A percentile compares a stretch with the other conserved stretches of the same genome.
Evolutionary conservation across 306 rosid genomes (phyloP).

Genomic region (Alnus rubra): DNA sequence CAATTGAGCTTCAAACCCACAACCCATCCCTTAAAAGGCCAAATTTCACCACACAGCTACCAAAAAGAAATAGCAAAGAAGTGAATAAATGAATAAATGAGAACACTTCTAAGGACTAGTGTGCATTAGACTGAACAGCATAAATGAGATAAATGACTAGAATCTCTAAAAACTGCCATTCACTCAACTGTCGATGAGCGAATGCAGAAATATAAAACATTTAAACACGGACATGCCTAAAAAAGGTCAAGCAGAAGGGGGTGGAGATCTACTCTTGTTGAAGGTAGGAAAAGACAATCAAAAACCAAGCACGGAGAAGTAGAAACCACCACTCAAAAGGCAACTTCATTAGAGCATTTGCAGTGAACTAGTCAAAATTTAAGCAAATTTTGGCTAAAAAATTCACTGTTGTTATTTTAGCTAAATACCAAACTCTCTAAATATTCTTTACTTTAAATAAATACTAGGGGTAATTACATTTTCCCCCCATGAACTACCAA

Average conservation of each 20-base stretch:
- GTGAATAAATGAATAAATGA: neutral
- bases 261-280: neutral
- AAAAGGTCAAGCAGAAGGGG: neutral
- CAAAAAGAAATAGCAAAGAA: neutral
- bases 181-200: neutral
- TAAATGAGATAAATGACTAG: neutral
- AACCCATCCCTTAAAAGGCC: conserved; percentile 2
- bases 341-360: neutral
- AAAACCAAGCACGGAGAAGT: neutral
- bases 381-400: too few relatives aligned
- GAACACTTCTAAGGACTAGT: neutral
- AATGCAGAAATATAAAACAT: neutral
- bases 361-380: too few relatives aligned
- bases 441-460: too few relatives aligned
- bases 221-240: neutral
- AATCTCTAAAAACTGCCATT: neutral
- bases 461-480: too few relatives aligned
- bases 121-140: neutral
- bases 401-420: too few relatives aligned
- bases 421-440: too few relatives aligned
- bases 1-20: neutral
- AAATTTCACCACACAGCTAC: neutral
- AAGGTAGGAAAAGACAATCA: neutral
- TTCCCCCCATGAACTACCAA: too few relatives aligned
- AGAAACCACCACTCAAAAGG: neutral